These are phyloP conservation scores for Fomes fomentarius DNA, from an alignment of 1,284 basidiomycete species.

Conservation along the genomic window DNA sequence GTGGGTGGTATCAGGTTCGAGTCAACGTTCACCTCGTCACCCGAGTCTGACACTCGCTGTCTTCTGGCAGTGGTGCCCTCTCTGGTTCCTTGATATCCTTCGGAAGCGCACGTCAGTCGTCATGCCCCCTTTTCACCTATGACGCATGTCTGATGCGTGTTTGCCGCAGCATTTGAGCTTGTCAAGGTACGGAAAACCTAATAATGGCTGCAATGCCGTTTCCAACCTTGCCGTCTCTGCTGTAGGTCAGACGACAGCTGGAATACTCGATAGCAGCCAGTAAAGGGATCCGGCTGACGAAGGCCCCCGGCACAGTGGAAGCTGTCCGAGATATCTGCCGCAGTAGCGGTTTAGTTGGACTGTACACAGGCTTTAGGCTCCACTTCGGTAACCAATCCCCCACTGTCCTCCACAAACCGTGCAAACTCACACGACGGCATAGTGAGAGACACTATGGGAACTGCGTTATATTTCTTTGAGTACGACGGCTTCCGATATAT, in stretches of 20 bases:
- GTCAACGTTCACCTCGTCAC: neutral
- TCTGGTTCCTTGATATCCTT: conserved; percentile 85
- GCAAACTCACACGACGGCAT: conserved; percentile 6
- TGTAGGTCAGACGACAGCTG: conserved; percentile 85
- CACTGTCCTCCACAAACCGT: neutral
- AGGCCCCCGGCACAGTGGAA: conserved; percentile 73
- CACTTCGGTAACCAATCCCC: conserved; percentile 60
- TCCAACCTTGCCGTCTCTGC: neutral
- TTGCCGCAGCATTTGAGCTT: conserved; percentile 81
- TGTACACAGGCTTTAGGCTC: conserved; percentile 84
- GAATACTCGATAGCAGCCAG: conserved; percentile 91
- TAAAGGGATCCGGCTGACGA: conserved; percentile 67
- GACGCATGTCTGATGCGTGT: neutral
- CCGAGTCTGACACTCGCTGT: conserved; percentile 5
- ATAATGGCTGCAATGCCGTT: neutral
- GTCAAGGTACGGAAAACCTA: conserved; percentile 73
- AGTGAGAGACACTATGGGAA: conserved; percentile 84
- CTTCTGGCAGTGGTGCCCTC: conserved; percentile 62
- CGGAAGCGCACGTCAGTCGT: conserved; percentile 79
- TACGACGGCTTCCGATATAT: conserved; percentile 85
- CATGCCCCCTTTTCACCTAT: neutral
- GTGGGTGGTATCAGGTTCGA: conserved; percentile 65
- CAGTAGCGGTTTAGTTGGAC: conserved; percentile 66
- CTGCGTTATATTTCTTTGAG: conserved; percentile 85
- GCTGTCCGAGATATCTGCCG: conserved; percentile 75